These are phyloP conservation scores for Auricularia sp. DNA, from an alignment of 768 basidiomycete genomes.

Conservation along the genomic window DNA sequence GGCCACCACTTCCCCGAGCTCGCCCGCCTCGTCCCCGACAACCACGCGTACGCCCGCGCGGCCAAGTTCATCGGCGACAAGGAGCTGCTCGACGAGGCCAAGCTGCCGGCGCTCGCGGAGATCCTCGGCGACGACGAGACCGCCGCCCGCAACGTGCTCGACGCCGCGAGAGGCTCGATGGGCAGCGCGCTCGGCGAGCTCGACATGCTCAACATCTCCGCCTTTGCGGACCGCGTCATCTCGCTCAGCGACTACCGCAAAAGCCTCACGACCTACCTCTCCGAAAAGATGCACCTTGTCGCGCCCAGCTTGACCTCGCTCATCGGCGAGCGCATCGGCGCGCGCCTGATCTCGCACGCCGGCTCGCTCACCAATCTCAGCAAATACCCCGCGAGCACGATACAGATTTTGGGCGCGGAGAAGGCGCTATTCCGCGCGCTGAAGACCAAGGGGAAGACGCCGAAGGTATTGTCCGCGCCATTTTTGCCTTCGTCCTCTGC, in stretches of 20 bases:
- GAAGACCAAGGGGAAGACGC: constrained; percentile 98
- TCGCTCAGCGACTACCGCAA: constrained; percentile 92
- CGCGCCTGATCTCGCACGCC: constrained; percentile 88
- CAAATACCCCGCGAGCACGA: constrained; percentile 97
- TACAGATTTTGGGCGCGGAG: constrained; percentile 96
- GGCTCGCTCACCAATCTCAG: constrained; percentile 93
- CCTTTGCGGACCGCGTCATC: constrained; percentile 84
- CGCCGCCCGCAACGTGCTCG: constrained; percentile 86
- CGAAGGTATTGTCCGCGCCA: constrained; percentile 50
- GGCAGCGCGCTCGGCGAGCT: constrained; percentile 84
- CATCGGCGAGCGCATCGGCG: constrained; percentile 86
- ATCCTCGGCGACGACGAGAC: constrained; percentile 78
- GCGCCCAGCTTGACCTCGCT: constrained; percentile 88
- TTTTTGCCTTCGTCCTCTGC: constrained; percentile 1
- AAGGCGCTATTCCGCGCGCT: constrained; percentile 95
- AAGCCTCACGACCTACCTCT: constrained; percentile 72
- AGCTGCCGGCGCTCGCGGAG: constrained; percentile 65
- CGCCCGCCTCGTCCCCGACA: constrained; percentile 85
- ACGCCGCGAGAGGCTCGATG: constrained; percentile 91
- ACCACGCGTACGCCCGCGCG: constrained; percentile 82
- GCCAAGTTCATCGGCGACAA: constrained; percentile 87
- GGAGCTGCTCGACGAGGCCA: constrained; percentile 66
- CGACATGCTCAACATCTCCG: constrained; percentile 90
- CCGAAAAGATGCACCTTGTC: constrained; percentile 97
- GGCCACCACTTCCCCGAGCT: constrained; percentile 99